A percentile compares a stretch with the other conserved stretches of the same genome.
phyloP scores from a whole-genome alignment of 2,329 filamentous ascomycete genomes.

The Elsinoe fawcettii region DNA sequence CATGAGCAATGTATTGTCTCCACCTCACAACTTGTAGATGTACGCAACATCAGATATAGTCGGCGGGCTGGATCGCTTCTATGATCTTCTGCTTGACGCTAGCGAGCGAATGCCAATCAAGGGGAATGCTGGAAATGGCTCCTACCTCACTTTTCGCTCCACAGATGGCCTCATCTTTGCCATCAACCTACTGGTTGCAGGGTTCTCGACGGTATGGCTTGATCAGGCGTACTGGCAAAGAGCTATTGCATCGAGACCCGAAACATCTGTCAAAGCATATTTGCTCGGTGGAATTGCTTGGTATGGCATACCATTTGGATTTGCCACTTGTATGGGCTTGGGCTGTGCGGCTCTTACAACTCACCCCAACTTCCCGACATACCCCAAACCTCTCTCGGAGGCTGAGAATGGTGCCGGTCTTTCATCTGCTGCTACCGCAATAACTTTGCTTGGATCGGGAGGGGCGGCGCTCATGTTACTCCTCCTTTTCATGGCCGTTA shows the following conservation, averaged over 20 bases:
- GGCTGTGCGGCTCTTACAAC: constrained; percentile 35
- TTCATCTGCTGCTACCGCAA: constrained; percentile 26
- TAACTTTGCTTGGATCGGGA: constrained; percentile 27
- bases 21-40: constrained; percentile 25
- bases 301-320: constrained; percentile 40
- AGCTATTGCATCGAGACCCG: constrained; percentile 30
- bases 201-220: constrained; percentile 29
- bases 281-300: constrained; percentile 36
- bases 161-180: constrained; percentile 40
- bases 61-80: constrained; percentile 30
- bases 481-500: constrained; percentile 31
- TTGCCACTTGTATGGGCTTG: constrained; percentile 37
- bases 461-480: constrained; percentile 27
- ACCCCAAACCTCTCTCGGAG: constrained; percentile 27
- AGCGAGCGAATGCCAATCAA: constrained; percentile 25
- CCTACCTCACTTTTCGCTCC: constrained; percentile 33
- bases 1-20: background rate
- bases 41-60: constrained; percentile 29
- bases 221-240: constrained; percentile 39
- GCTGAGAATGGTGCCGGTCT: constrained; percentile 27
- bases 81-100: constrained; percentile 28
- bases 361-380: constrained; percentile 38
- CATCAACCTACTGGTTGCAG: constrained; percentile 25
- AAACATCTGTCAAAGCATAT: constrained; percentile 26
- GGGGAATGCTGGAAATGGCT: constrained; percentile 29